These are phyloP conservation scores for Trapa bicornis DNA, from an alignment of 345 rosid species.

Conservation along the genomic window DNA sequence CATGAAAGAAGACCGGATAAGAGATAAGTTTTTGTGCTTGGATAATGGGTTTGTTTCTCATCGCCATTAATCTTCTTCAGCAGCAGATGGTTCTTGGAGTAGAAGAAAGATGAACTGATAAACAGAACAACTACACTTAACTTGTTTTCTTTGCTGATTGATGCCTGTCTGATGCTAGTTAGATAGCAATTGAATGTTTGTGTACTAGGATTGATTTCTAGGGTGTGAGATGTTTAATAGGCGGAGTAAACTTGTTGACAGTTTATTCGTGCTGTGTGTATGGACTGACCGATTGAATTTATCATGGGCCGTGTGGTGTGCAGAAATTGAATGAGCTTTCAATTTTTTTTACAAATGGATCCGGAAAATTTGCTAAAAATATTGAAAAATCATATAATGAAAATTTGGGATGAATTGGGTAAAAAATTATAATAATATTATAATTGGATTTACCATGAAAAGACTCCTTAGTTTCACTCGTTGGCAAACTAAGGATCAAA, in stretches of 20 bases:
- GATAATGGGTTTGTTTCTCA: background rate
- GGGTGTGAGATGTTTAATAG: background rate
- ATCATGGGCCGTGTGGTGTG: no score
- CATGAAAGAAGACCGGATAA: background rate
- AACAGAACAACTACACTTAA: background rate
- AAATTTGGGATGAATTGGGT: no score
- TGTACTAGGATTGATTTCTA: background rate
- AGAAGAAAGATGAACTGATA: background rate
- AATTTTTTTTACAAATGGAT: no score
- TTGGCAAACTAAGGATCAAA: no score
- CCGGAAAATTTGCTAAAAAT: no score
- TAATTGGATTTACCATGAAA: no score
- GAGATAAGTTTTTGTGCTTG: background rate
- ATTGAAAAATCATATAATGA: no score
- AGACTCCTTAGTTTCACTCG: no score
- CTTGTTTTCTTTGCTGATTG: background rate
- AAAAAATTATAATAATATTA: no score
- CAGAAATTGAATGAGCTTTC: no score
- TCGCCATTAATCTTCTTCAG: background rate
- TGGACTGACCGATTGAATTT: background rate
- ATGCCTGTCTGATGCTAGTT: background rate
- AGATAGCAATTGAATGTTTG: background rate
- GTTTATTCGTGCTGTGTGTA: background rate
- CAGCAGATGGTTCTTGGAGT: background rate
- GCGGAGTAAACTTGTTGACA: background rate